These are phyloP conservation scores for Metschnikowia noctiluminum DNA, from an alignment of 805 yeast species.

Conservation along the genomic window DNA sequence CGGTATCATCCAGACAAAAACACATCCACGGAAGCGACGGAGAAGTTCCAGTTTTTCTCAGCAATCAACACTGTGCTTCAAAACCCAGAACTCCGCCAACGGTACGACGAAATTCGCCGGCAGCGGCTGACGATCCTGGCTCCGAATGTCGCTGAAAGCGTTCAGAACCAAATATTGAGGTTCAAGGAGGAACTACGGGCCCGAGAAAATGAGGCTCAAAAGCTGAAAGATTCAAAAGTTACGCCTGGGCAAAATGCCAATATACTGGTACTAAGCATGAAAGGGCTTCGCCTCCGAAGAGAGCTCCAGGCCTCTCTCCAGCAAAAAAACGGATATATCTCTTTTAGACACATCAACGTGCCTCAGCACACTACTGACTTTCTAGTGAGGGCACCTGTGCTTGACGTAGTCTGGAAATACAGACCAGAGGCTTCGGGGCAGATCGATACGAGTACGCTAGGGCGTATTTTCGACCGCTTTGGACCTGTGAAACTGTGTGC, in stretches of 20 bases:
- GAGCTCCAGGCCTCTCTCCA: conserved; percentile 7
- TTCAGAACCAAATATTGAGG: conserved; percentile 14
- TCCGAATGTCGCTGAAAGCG: conserved; percentile 15
- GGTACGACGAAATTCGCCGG: conserved; percentile 31
- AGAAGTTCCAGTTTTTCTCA: conserved; percentile 30
- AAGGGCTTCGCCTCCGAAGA: conserved; percentile 21
- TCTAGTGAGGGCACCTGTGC: conserved; percentile 8
- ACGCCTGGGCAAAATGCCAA: conserved; percentile 16
- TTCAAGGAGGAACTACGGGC: conserved; percentile 30
- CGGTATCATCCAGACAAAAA: conserved; percentile 42
- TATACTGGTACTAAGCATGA: conserved; percentile 28
- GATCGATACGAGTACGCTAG: conserved; percentile 31
- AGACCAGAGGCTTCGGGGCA: conserved; percentile 31
- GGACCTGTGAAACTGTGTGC: conserved; percentile 31
- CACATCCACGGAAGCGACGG: conserved; percentile 22
- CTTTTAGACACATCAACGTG: conserved; percentile 21
- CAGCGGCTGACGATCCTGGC: neutral
- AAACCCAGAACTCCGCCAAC: conserved; percentile 20
- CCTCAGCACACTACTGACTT: conserved; percentile 6
- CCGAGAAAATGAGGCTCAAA: conserved; percentile 17
- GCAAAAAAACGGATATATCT: conserved; percentile 14
- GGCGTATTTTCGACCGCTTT: conserved; percentile 43
- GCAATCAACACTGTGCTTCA: conserved; percentile 31
- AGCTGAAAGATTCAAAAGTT: conserved; percentile 4
- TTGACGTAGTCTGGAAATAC: conserved; percentile 45